A percentile compares a stretch with the other conserved stretches of the same genome.
Conservation (phyloP, 1,284 basidiomycete species). For the Filobasidium uniguttulatum region DNA sequence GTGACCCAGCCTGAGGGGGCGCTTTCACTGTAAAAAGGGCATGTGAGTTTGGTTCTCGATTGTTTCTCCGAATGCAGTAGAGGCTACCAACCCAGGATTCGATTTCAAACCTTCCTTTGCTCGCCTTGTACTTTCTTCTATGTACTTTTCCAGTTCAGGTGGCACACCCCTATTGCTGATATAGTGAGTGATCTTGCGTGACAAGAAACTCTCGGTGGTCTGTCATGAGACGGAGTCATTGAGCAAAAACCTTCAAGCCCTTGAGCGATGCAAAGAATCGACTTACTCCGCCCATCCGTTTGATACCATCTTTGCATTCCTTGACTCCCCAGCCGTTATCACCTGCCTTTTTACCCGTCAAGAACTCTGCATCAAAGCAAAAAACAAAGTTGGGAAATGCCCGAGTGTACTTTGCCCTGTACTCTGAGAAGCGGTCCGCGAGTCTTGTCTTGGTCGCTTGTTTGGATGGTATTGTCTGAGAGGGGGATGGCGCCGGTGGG, state of each 20-base stretch:
- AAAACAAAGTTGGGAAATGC: constrained; percentile 74
- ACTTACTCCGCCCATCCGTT: constrained; percentile 64
- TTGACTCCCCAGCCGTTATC: constrained; percentile 41
- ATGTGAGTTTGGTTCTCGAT: background rate
- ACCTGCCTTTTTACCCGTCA: constrained; percentile 30
- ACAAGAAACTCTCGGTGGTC: constrained; percentile 76
- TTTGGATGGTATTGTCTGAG: too few species aligned
- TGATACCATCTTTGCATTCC: constrained; percentile 45
- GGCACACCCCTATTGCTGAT: constrained; percentile 39
- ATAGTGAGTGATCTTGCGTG: constrained; percentile 68
- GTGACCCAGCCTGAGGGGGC: constrained; percentile 38
- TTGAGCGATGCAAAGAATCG: background rate
- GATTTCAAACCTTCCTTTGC: background rate
- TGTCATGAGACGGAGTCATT: constrained; percentile 27
- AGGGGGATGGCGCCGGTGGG: too few species aligned
- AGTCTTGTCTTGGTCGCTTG: background rate
- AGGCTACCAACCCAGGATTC: too few species aligned
- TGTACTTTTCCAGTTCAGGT: background rate
- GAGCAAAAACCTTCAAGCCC: background rate
- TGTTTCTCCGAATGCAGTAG: too few species aligned
- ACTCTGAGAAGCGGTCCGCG: constrained; percentile 40
- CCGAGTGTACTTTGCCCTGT: constrained; percentile 65
- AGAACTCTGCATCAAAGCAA: constrained; percentile 57
- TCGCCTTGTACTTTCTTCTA: background rate
- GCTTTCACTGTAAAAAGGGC: background rate